Evolutionary conservation across 2,329 filamentous ascomycete genomes (phyloP), one percentile per base, ranked within the genome.

Genomic region (Epichloe sp.): DNA sequence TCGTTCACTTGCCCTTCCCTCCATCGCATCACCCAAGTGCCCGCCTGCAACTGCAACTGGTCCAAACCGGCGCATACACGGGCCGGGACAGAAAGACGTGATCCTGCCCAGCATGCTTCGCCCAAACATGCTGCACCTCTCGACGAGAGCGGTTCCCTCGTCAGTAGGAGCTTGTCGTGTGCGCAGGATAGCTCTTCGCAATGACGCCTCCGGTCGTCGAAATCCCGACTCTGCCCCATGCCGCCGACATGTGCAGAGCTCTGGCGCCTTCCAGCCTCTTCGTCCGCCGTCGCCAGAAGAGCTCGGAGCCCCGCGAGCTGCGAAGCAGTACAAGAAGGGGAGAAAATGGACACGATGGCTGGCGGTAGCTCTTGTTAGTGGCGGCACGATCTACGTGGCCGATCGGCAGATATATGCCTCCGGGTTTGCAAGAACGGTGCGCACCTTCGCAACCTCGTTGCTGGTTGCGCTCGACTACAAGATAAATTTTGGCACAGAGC

Each of bases 391-490:
- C 49, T 94, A 88, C 64, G 67, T 79, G 10, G 61, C 84, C 54
- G 93, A 98, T 68, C 77, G 68, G 14, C 77, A 85, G 56, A 74
- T 86, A 62, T 94, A 93, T 67, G 87, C 88, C 48, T 84, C 86
- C 1, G 85, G 87, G 12, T 70, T 95, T 26, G 80, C 78, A 38
- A 85, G 93, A 51, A 91, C 86, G 23, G 67, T 86, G 42, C 84
- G 85, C 42, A 96, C 93, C 0, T 95, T 97, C 65, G 76, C 77
- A 41, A 80, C 80, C 3, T 91, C 89, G 7, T 71, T 95, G 11
- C 63, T 90, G 44, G 86, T 95, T 15, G 91, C 90, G 1, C 62
- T 90, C 23, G 93, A 98, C 71, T 97, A 98, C 74, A 97, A 96
- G 71, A 74, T 97, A 66, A 97, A 98, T 69, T 98, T 98, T 68